Evolutionary conservation across 2,329 filamentous ascomycete genomes (phyloP), one percentile per base, ranked within the genome.

Genomic region (Pyricularia grisea): DNA sequence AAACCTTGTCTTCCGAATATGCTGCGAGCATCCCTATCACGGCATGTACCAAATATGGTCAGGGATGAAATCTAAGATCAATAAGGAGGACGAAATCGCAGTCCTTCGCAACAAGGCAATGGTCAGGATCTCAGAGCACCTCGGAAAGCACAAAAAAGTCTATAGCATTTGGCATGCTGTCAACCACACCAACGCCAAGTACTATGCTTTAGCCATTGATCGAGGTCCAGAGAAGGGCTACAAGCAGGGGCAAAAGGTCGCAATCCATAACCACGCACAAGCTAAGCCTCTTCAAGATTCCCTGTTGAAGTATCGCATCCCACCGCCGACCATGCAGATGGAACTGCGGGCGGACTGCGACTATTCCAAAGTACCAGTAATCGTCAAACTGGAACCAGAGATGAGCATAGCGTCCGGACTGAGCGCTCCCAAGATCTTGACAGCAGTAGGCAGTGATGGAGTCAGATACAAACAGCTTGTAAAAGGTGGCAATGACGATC

Each of bases 11-110:
- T 88, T 89, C 74, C 89, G 89, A 10, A 97, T 99, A 69, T 98
- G 94, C 75, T 84, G 87, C 12, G 93, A 99, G 69, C 95, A 99
- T 79, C 96, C 95, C 0, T 97, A 94, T 77, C 96, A 99, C 76
- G 93, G 93, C 66, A 94, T 98, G 89, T 97, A 99, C 77, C 94
- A 98, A 74, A 92, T 99, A 61, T 97, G 94, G 83, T 92, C 94
- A 2, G 90, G 91, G 27, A 89, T 87, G 64, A 91, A 89, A 74
- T 88, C 86, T 68, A 90, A 88, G 70, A 86, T 85, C 67, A 88
- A 90, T 73, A 84, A 83, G 68, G 89, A 91, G 73, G 94, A 97
- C 72, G 87, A 91, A 60, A 86, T 90, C 3, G 91, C 92, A 0
- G 81, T 89, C 25, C 90, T 91, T 4, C 89, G 95, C 66, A 88